phyloP scores from a whole-genome alignment of 2,329 filamentous ascomycete species.

The Aspergillus sp. region DNA sequence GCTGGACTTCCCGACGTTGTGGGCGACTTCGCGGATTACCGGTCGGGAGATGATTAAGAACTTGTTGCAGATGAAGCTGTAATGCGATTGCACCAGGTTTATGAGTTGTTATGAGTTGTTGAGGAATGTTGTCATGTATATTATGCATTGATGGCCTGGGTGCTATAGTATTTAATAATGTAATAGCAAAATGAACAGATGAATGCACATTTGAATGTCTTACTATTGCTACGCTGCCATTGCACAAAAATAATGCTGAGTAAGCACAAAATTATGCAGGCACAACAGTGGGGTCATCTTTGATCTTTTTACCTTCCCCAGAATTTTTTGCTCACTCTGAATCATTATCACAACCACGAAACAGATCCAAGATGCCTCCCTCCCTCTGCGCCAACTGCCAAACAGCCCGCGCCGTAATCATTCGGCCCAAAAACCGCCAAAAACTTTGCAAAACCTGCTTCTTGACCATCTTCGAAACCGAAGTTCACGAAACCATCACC shows the following conservation, averaged over 20 bases:
- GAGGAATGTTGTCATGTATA: conserved; percentile 4
- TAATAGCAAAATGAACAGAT: background rate
- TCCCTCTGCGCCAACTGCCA: conserved; percentile 69
- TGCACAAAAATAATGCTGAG: conserved; percentile 7
- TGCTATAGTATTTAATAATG: background rate
- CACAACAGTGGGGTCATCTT: conserved; percentile 8
- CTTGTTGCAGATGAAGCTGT: conserved; percentile 64
- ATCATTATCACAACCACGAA: background rate
- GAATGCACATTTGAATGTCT: background rate
- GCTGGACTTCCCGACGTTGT: conserved; percentile 76
- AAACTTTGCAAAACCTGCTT: conserved; percentile 92
- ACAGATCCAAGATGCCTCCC: conserved; percentile 59
- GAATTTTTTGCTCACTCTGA: background rate
- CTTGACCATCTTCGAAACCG: conserved; percentile 77
- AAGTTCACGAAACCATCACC: conserved; percentile 87
- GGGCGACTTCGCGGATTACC: conserved; percentile 68
- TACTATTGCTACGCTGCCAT: no score
- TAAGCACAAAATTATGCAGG: conserved; percentile 4
- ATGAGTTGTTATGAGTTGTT: conserved; percentile 1
- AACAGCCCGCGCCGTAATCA: conserved; percentile 72
- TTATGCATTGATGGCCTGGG: conserved; percentile 1
- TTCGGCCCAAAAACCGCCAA: conserved; percentile 88
- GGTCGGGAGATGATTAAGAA: conserved; percentile 70
- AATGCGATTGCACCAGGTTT: conserved; percentile 15
- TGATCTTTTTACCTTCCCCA: conserved; percentile 2